Evolutionary conservation across 768 basidiomycete species (phyloP).

Genomic region (Galerina sulciceps): DNA sequence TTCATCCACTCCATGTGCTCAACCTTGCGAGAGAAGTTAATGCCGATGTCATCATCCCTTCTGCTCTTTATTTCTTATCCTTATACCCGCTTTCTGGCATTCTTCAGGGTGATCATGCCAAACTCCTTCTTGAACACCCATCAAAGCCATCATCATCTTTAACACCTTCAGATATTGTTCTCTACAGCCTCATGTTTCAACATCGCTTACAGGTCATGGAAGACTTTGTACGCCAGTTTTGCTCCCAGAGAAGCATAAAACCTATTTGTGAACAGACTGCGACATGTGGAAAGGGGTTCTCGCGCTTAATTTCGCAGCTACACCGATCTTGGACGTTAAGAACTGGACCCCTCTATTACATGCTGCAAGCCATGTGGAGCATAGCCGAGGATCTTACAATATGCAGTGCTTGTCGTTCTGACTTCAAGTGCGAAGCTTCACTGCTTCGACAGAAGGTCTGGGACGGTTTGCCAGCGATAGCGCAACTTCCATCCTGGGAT

Average conservation of each 20-base stretch:
- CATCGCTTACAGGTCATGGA: constrained; percentile 51
- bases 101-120: constrained; percentile 54
- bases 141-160: constrained; percentile 53
- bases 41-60: constrained; percentile 49
- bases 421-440: constrained; percentile 45
- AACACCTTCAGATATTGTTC: constrained; percentile 42
- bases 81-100: constrained; percentile 56
- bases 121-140: constrained; percentile 50
- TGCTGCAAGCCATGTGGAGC: constrained; percentile 48
- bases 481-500: constrained; percentile 53
- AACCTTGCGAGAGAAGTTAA: constrained; percentile 58
- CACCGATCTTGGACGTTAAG: constrained; percentile 51
- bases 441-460: constrained; percentile 45
- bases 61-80: constrained; percentile 62
- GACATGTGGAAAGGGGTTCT: constrained; percentile 46
- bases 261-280: constrained; percentile 31
- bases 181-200: constrained; percentile 63
- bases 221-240: constrained; percentile 50
- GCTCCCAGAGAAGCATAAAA: constrained; percentile 32
- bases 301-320: constrained; percentile 44
- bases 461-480: constrained; percentile 48
- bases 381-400: constrained; percentile 41
- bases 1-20: constrained; percentile 61
- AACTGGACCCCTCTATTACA: constrained; percentile 59
- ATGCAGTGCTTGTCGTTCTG: constrained; percentile 46